Percentiles rank a stretch among this genome's conserved stretches.
Evolutionary conservation across 208 protist genomes (phyloP).

Genomic region (Acanthamoeba divionensis): DNA sequence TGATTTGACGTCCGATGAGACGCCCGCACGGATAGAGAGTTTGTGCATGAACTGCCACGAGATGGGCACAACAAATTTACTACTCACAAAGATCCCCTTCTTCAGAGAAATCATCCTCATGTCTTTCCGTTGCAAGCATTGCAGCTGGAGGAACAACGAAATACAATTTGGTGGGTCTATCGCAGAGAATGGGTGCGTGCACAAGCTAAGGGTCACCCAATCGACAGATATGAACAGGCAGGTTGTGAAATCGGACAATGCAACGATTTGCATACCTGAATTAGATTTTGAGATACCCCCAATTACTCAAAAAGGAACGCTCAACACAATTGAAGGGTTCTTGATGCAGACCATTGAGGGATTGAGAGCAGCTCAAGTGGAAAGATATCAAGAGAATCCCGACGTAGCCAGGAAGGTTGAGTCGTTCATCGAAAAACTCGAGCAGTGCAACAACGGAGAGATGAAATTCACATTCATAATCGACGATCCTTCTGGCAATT

Average conservation of each 20-base stretch:
- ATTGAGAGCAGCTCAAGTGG: constrained; percentile 48
- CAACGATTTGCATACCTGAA: constrained; percentile 76
- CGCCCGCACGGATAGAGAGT: constrained; percentile 66
- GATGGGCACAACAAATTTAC: constrained; percentile 76
- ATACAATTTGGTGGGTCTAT: constrained; percentile 71
- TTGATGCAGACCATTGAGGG: constrained; percentile 56
- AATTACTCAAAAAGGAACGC: constrained; percentile 63
- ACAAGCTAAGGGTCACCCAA: constrained; percentile 59
- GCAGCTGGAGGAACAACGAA: constrained; percentile 72
- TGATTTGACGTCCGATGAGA: constrained; percentile 38
- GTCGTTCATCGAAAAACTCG: constrained; percentile 69
- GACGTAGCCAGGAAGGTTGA: constrained; percentile 68
- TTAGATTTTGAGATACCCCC: constrained; percentile 84
- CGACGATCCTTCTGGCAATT: constrained; percentile 84
- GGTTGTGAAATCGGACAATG: constrained; percentile 78
- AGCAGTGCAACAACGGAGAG: constrained; percentile 30
- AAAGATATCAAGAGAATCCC: constrained; percentile 27
- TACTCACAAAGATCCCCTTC: constrained; percentile 76
- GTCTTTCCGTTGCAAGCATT: constrained; percentile 79
- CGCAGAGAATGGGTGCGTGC: constrained; percentile 55
- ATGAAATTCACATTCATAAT: constrained; percentile 78
- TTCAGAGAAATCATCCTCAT: constrained; percentile 78
- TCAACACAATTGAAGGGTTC: constrained; percentile 85
- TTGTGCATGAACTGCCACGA: constrained; percentile 82
- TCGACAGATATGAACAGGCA: constrained; percentile 75